Percentiles rank a stretch among this genome's conserved stretches.
Evolutionary conservation across 805 yeast genomes (phyloP).

Genomic region (Sugiyamaella qingdaonensis): DNA sequence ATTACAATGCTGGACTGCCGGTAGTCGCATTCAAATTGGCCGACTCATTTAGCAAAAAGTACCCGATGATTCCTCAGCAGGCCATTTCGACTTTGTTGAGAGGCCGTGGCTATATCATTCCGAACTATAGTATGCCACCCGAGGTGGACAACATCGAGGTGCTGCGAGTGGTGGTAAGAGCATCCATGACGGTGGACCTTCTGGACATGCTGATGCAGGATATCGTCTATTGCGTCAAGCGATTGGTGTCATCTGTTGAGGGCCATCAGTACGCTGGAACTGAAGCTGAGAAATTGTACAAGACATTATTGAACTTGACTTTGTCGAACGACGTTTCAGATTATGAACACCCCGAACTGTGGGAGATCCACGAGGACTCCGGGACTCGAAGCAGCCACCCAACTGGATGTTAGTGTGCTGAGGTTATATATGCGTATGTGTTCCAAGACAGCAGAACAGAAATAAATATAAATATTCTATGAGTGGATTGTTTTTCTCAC

Average conservation of each 20-base stretch:
- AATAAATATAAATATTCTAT: too few species aligned
- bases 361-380: slow-evolving; percentile 17
- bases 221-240: slow-evolving; percentile 49
- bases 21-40: slow-evolving; percentile 83
- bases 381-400: slow-evolving; percentile 7
- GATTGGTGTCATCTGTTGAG: slow-evolving; percentile 47
- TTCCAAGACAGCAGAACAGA: too few species aligned
- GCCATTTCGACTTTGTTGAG: slow-evolving; percentile 68
- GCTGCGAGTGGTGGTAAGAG: slow-evolving; percentile 78
- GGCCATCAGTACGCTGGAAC: slow-evolving; percentile 4
- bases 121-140: slow-evolving; percentile 80
- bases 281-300: slow-evolving; percentile 17
- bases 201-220: slow-evolving; percentile 62
- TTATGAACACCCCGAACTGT: slow-evolving; percentile 27
- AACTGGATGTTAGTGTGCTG: not conserved
- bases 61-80: slow-evolving; percentile 81
- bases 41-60: slow-evolving; percentile 48
- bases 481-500: too few species aligned
- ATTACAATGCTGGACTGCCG: slow-evolving; percentile 74
- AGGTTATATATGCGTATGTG: not conserved
- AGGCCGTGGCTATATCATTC: slow-evolving; percentile 79
- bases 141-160: slow-evolving; percentile 58
- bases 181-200: slow-evolving; percentile 58
- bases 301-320: slow-evolving; percentile 18
- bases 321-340: slow-evolving; percentile 26